Percentiles rank a stretch among this genome's conserved stretches.
Evolutionary conservation across 108 stramenopile genomes (phyloP).

Genomic region (Conticribra weissflogii): DNA sequence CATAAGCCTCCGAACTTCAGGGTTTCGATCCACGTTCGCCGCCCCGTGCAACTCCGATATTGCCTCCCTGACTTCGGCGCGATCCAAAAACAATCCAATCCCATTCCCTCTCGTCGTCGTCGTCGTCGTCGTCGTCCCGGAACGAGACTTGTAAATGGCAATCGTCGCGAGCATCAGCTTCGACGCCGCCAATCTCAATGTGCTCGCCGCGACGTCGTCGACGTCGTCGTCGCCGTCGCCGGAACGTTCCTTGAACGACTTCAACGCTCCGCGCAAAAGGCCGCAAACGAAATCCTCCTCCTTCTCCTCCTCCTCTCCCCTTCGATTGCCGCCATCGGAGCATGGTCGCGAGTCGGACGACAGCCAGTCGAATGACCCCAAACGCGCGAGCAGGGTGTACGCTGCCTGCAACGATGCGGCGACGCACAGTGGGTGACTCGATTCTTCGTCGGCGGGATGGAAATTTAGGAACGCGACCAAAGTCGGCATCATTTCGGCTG

Average conservation of each 20-base stretch:
- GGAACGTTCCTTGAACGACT: too few species aligned
- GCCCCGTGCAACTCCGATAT: slow-evolving; percentile 17
- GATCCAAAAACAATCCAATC: slow-evolving; percentile 8
- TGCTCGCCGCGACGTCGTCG: neutral
- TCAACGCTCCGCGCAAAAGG: slow-evolving; percentile 26
- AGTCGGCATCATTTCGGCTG: slow-evolving; percentile 10
- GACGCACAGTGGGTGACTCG: slow-evolving; percentile 29
- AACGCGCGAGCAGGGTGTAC: slow-evolving; percentile 30
- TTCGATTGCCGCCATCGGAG: too few species aligned
- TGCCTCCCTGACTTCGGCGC: slow-evolving; percentile 16
- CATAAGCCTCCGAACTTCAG: slow-evolving; percentile 30
- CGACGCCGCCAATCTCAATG: slow-evolving; percentile 29
- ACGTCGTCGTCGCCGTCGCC: slow-evolving; percentile 1
- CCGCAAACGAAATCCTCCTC: slow-evolving; percentile 12
- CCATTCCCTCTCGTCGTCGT: neutral
- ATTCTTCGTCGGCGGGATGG: slow-evolving; percentile 15
- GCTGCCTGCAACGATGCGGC: slow-evolving; percentile 33
- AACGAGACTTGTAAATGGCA: slow-evolving; percentile 19
- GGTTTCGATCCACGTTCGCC: slow-evolving; percentile 29
- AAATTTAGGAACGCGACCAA: slow-evolving; percentile 14
- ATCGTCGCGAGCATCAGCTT: slow-evolving; percentile 32
- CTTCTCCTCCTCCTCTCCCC: too few species aligned
- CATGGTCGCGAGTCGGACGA: too few species aligned
- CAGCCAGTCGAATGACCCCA: slow-evolving; percentile 30
- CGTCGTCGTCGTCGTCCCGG: too few species aligned